These are phyloP conservation scores for Phycomyces blakesleeanus DNA, from an alignment of 192 early-diverging fungal species.

Conservation along the genomic window DNA sequence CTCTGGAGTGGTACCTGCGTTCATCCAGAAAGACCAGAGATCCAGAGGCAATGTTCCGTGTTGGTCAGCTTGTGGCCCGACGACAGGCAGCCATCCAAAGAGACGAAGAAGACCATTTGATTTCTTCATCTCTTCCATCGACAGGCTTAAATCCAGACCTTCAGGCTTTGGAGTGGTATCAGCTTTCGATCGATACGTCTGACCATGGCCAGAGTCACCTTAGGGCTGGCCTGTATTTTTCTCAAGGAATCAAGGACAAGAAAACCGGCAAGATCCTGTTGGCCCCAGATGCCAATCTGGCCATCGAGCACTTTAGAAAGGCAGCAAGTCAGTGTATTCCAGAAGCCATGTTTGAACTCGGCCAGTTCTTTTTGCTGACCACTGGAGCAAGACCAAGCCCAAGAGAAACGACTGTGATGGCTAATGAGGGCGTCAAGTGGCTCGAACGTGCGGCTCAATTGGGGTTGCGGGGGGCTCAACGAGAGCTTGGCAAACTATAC, in stretches of 20 bases:
- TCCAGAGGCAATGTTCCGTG: slow-evolving; percentile 31
- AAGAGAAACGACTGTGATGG: no score
- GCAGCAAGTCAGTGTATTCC: slow-evolving; percentile 5
- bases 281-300: slow-evolving; percentile 1
- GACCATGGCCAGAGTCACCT: slow-evolving; percentile 6
- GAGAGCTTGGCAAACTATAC: slow-evolving; percentile 16
- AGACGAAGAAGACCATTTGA: no score
- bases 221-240: slow-evolving; percentile 13
- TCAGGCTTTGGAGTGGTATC: slow-evolving; percentile 1
- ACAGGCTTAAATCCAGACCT: slow-evolving; percentile 1
- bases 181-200: slow-evolving; percentile 1
- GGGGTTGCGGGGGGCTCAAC: slow-evolving; percentile 13
- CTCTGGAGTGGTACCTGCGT: slow-evolving; percentile 28
- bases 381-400: slow-evolving; percentile 2
- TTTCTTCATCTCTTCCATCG: no score
- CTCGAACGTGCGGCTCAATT: slow-evolving; percentile 14
- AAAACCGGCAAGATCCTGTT: background rate
- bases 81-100: background rate
- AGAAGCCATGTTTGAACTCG: slow-evolving; percentile 21
- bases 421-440: slow-evolving; percentile 1
- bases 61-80: slow-evolving; percentile 19
- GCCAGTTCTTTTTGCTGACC: background rate
- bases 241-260: slow-evolving; percentile 1
- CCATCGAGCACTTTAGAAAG: slow-evolving; percentile 11
- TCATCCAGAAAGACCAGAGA: slow-evolving; percentile 23